Evolutionary conservation across 352 stramenopile species (phyloP).

Genomic region (Blastocystis sp.): DNA sequence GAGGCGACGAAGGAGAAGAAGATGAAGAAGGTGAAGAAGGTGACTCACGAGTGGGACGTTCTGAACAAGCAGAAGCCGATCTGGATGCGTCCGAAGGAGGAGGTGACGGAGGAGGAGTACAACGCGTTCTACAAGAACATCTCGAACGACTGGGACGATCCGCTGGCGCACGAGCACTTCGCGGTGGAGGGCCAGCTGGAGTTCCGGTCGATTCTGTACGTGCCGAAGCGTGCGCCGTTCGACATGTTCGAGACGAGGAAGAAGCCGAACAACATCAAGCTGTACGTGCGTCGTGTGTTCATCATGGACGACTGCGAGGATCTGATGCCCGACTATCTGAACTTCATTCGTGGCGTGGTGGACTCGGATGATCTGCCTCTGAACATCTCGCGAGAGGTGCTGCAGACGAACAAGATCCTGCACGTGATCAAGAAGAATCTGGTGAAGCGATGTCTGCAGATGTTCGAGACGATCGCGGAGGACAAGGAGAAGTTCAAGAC

Average conservation of each 20-base stretch:
- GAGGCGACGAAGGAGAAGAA: slow-evolving; percentile 98
- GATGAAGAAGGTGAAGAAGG: slow-evolving; percentile 88
- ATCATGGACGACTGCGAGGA: slow-evolving; percentile 99
- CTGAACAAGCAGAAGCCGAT: slow-evolving; percentile 99
- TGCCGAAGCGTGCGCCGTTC: slow-evolving; percentile 94
- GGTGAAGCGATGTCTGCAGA: slow-evolving; percentile 85
- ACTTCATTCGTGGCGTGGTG: slow-evolving; percentile 98
- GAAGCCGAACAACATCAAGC: slow-evolving; percentile 98
- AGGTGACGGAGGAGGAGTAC: slow-evolving; percentile 98
- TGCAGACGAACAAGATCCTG: slow-evolving; percentile 99
- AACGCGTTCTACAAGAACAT: slow-evolving; percentile 99
- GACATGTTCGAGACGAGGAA: slow-evolving; percentile 99
- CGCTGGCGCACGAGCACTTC: slow-evolving; percentile 91
- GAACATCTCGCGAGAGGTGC: slow-evolving; percentile 98
- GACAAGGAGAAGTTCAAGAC: slow-evolving; percentile 97
- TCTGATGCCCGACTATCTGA: slow-evolving; percentile 97
- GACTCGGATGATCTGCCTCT: slow-evolving; percentile 97
- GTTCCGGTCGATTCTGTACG: slow-evolving; percentile 95
- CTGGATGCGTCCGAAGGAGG: slow-evolving; percentile 98
- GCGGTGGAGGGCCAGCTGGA: slow-evolving; percentile 97
- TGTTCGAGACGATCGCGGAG: slow-evolving; percentile 61
- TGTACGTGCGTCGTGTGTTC: slow-evolving; percentile 98
- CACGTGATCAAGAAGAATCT: slow-evolving; percentile 99
- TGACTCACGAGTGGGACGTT: slow-evolving; percentile 97
- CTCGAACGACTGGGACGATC: slow-evolving; percentile 97